Evolutionary conservation across 1,284 basidiomycete genomes (phyloP).

Genomic region (Cryptococcus sp.): DNA sequence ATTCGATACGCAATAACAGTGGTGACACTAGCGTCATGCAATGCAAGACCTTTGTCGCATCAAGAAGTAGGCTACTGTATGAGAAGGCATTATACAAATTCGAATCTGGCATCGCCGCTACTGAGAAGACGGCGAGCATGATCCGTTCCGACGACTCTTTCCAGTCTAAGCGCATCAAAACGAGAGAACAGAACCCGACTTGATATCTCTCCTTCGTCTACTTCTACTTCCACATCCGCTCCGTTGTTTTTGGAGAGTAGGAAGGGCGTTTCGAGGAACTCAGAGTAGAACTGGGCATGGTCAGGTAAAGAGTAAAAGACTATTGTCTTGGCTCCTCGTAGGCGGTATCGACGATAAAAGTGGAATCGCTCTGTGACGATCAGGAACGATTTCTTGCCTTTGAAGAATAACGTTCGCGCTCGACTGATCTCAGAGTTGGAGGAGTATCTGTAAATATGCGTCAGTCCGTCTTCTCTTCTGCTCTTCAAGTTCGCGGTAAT

Average conservation of each 20-base stretch:
- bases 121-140: slow-evolving; percentile 53
- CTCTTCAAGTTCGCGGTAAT: neutral
- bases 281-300: slow-evolving; percentile 87
- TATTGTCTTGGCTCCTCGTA: slow-evolving; percentile 86
- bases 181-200: slow-evolving; percentile 76
- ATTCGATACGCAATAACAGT: too few relatives aligned
- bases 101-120: slow-evolving; percentile 48
- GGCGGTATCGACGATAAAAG: slow-evolving; percentile 91
- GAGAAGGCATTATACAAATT: slow-evolving; percentile 26
- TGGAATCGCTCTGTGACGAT: slow-evolving; percentile 95
- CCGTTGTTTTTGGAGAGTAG: slow-evolving; percentile 57
- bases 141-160: slow-evolving; percentile 67
- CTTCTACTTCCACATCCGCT: slow-evolving; percentile 39
- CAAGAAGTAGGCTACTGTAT: too few relatives aligned
- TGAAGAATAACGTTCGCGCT: slow-evolving; percentile 90
- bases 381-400: slow-evolving; percentile 80
- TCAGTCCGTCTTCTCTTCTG: neutral
- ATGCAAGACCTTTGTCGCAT: too few relatives aligned
- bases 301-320: slow-evolving; percentile 91
- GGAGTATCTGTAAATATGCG: slow-evolving; percentile 68
- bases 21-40: too few relatives aligned
- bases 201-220: slow-evolving; percentile 73
- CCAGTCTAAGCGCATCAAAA: slow-evolving; percentile 83
- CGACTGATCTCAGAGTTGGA: slow-evolving; percentile 89
- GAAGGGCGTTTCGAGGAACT: slow-evolving; percentile 84